A percentile compares a stretch with the other conserved stretches of the same genome.
Conservation (phyloP, 2,329 filamentous ascomycete genomes). For the Capronia epimyces region DNA sequence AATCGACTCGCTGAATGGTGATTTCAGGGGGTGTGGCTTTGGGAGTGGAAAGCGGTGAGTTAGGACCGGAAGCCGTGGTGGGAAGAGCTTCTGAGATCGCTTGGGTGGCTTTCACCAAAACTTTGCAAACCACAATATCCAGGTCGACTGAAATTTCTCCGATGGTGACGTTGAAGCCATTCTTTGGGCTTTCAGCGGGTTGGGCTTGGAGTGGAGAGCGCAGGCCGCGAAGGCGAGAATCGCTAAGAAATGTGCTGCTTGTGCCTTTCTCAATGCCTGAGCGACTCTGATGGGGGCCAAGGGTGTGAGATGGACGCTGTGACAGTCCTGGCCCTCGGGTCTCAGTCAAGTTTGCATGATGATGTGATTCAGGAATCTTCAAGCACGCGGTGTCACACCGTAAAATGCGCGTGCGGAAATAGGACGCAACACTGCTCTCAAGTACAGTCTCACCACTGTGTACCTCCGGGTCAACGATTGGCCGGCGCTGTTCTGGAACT, state of each 20-base stretch:
- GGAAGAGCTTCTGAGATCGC: constrained; percentile 13
- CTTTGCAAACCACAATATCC: constrained; percentile 19
- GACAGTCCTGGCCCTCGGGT: not conserved
- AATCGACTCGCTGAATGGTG: constrained; percentile 6
- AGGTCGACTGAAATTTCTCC: constrained; percentile 21
- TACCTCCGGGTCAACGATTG: constrained; percentile 5
- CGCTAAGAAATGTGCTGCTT: constrained; percentile 17
- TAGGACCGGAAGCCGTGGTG: not conserved
- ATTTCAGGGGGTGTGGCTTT: constrained; percentile 7
- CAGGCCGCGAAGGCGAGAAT: constrained; percentile 6
- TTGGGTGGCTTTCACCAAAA: constrained; percentile 19
- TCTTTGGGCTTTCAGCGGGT: not conserved
- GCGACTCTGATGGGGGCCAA: constrained; percentile 3
- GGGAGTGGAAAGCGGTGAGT: not conserved
- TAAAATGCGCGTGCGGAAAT: constrained; percentile 19
- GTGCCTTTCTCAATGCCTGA: constrained; percentile 3
- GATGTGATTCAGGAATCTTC: constrained; percentile 12
- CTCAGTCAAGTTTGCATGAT: not conserved
- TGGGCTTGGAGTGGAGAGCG: not conserved
- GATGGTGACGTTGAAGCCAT: constrained; percentile 8
- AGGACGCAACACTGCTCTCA: constrained; percentile 16
- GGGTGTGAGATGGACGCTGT: constrained; percentile 1
- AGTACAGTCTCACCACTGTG: constrained; percentile 19
- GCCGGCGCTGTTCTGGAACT: not conserved
- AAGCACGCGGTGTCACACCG: constrained; percentile 8